A percentile compares a stretch with the other conserved stretches of the same genome.
These are phyloP conservation scores for Avena sativa DNA, from an alignment of 176 grass and related monocot species.

Conservation along the genomic window DNA sequence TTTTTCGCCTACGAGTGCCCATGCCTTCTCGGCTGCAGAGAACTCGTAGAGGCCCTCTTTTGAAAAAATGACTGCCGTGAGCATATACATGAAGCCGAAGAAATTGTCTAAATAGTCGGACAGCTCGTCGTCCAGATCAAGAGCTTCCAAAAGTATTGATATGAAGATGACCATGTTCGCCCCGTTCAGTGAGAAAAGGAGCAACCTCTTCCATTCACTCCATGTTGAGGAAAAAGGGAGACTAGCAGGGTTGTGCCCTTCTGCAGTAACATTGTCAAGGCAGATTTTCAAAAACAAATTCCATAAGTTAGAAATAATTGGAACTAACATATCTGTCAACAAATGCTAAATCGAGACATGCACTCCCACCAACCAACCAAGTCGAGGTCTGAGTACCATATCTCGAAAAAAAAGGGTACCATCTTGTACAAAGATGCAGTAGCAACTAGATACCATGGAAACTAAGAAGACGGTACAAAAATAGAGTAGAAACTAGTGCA, in stretches of 20 bases:
- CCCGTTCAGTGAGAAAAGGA: not conserved
- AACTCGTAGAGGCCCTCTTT: not conserved
- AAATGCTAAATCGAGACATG: not conserved
- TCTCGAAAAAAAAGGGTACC: too few relatives aligned
- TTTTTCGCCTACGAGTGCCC: not conserved
- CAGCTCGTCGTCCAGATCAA: not conserved
- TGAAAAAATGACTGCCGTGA: not conserved
- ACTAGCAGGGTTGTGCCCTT: not conserved
- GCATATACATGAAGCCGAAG: not conserved
- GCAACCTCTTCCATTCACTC: not conserved
- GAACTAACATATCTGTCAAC: not conserved
- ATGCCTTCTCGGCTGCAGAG: not conserved
- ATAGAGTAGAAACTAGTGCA: too few relatives aligned
- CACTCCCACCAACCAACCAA: not conserved
- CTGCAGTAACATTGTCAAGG: not conserved
- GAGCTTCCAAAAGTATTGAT: not conserved
- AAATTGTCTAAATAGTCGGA: not conserved
- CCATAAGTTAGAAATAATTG: not conserved
- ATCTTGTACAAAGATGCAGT: too few relatives aligned
- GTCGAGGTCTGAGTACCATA: too few relatives aligned
- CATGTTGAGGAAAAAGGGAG: not conserved
- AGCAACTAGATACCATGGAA: too few relatives aligned
- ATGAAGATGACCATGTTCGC: not conserved
- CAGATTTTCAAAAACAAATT: not conserved
- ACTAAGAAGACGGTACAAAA: too few relatives aligned